These are phyloP conservation scores for Orbilia ellipsospora DNA, from an alignment of 2,329 filamentous ascomycete species.

Conservation along the genomic window DNA sequence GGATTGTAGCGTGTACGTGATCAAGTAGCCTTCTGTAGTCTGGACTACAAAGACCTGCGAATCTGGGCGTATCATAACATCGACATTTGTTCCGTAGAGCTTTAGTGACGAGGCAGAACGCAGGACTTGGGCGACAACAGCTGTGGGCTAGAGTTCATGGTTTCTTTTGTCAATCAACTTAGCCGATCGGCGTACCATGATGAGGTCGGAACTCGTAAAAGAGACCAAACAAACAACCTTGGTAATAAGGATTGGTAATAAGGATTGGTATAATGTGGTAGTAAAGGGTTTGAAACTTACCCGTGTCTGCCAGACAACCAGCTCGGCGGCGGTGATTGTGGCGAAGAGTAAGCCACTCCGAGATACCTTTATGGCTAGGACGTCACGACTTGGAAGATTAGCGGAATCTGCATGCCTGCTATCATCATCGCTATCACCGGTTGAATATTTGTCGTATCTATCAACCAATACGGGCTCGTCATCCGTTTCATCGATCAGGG, in stretches of 20 bases:
- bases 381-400: slow-evolving; percentile 68
- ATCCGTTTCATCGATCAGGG: slow-evolving; percentile 57
- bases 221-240: background rate
- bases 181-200: slow-evolving; percentile 35
- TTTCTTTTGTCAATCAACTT: slow-evolving; percentile 57
- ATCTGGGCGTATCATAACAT: slow-evolving; percentile 87
- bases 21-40: slow-evolving; percentile 84
- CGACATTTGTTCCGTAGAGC: slow-evolving; percentile 85
- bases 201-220: slow-evolving; percentile 23
- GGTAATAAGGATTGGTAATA: slow-evolving; percentile 20
- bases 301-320: slow-evolving; percentile 98
- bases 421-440: slow-evolving; percentile 56
- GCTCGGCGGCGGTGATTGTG: slow-evolving; percentile 82
- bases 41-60: slow-evolving; percentile 91
- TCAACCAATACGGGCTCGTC: slow-evolving; percentile 50
- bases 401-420: slow-evolving; percentile 58
- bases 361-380: slow-evolving; percentile 80
- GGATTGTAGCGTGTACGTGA: slow-evolving; percentile 91
- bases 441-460: slow-evolving; percentile 37
- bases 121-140: slow-evolving; percentile 84
- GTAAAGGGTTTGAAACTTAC: slow-evolving; percentile 63
- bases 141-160: slow-evolving; percentile 75
- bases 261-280: background rate
- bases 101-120: slow-evolving; percentile 82
- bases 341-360: slow-evolving; percentile 85